Base-by-base conservation (phyloP, 345 rosid species). In the Brassica carinata region DNA sequence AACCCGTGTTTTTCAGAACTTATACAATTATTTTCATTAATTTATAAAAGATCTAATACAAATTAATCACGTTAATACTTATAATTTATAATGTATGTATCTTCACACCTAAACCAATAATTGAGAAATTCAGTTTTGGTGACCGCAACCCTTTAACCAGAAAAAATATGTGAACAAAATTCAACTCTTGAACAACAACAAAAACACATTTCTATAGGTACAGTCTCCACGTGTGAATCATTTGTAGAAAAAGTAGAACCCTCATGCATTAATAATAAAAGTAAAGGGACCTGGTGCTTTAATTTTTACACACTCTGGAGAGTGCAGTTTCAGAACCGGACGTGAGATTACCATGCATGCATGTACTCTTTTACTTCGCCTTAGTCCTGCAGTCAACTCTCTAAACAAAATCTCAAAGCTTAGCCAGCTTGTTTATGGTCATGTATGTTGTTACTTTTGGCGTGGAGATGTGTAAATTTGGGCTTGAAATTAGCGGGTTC, bases 1-100 rank as follows among this genome's bases (percentile, higher is more conserved):
- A 31, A 51, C 15, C 57, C 80, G 33, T 69, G 63, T 69, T 43
- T 43, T 77, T 69, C 19, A 29, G 36, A 75, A 15, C 67, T 57
- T 53, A 6, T 34, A 3, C 6, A 2, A n/a, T n/a, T 17, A n/a
- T 3, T 40, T 40, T 40, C 48, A 40, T 8, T 15, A 8, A 5
- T 26, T 18, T 36, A 13, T 61, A 38, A 3, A 30, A 7, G 13
- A 71, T 30, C 17, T 7, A 53, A 11, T 31, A 55, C 18, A 8
- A 51, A 14, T 51, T 51, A 15, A 9, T 30, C 31, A 3, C 62
- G 68, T 30, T 48, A 27, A 10, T 61, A 29, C 1, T 14, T 51
- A 51, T 14, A 48, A 48, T 48, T 17, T 30, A 3, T 23, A 11
- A 66, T n/a, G 38, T 67, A 11, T 75, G 51, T 48, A 48, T 2